These are phyloP conservation scores for Paramecium biaurelia DNA, from an alignment of 73 alveolate species.

Conservation along the genomic window DNA sequence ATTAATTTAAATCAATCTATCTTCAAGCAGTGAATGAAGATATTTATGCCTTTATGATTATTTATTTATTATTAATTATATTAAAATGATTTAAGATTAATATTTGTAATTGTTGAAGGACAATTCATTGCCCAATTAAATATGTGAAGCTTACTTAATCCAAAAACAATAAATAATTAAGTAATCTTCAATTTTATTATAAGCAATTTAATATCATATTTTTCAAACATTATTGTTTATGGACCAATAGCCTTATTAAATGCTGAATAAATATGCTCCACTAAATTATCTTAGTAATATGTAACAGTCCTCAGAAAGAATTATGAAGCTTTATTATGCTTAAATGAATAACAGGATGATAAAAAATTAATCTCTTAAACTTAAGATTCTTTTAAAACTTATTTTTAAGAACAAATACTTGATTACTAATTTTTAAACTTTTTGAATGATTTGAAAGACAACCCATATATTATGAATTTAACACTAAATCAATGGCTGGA, in stretches of 20 bases:
- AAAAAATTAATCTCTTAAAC: background rate
- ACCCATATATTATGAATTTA: background rate
- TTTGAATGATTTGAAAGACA: background rate
- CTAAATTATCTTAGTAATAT: background rate
- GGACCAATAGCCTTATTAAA: background rate
- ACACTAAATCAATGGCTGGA: background rate
- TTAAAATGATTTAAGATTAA: background rate
- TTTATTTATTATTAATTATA: background rate
- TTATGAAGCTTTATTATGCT: background rate
- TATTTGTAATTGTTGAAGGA: background rate
- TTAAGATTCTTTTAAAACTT: background rate
- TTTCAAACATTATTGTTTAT: background rate
- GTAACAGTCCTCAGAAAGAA: background rate
- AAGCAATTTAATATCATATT: background rate
- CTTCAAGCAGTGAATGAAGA: slow-evolving; percentile 39
- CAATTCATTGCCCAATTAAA: background rate
- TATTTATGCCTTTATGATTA: background rate
- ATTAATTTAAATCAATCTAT: background rate
- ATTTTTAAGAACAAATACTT: background rate
- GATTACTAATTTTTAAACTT: background rate
- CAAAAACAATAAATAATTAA: background rate
- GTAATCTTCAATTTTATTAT: background rate
- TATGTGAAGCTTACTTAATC: background rate
- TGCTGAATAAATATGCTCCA: background rate
- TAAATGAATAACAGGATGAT: background rate